phyloP scores from a whole-genome alignment of 306 rosid species.

The barrel medic (Medicago truncatula) region MtrunA17r5.0-ANR NC_053044.1:50083001-50083500 shows the following conservation, averaged over 20 bases:
- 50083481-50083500: slow-evolving; percentile 47
- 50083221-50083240: slow-evolving; percentile 76
- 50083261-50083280: slow-evolving; percentile 29
- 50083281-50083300: slow-evolving; percentile 68
- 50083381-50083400: slow-evolving; percentile 26
- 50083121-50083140: not conserved
- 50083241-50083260: slow-evolving; percentile 56
- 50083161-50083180: not conserved
- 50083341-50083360: slow-evolving; percentile 47
- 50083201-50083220: slow-evolving; percentile 49
- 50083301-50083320: not conserved
- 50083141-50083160: slow-evolving; percentile 36
- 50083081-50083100: slow-evolving; percentile 81
- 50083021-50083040: slow-evolving; percentile 67
- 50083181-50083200: slow-evolving; percentile 57
- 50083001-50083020: slow-evolving; percentile 45
- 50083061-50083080: slow-evolving; percentile 85
- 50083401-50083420: slow-evolving; percentile 45
- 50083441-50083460: slow-evolving; percentile 75
- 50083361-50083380: slow-evolving; percentile 44
- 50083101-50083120: slow-evolving; percentile 60
- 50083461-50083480: slow-evolving; percentile 79
- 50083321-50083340: slow-evolving; percentile 42
- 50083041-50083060: slow-evolving; percentile 80
- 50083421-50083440: slow-evolving; percentile 49